Conservation (phyloP, 2,329 filamentous ascomycete genomes). For the Acrocalymma vagum region DNA sequence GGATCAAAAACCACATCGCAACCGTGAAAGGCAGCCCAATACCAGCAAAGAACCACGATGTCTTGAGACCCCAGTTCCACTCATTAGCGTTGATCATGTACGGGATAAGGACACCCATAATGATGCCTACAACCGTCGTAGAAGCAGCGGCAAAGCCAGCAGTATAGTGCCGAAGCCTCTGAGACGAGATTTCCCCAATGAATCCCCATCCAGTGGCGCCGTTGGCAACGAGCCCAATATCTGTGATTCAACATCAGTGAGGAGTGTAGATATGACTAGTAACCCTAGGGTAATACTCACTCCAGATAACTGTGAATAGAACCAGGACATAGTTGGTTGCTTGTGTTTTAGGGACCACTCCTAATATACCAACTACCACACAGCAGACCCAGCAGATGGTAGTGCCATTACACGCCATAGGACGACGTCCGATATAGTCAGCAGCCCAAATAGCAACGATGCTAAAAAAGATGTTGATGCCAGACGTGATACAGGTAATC, state of each 20-base stretch:
- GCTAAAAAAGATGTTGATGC: conserved; percentile 2
- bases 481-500: conserved; percentile 6
- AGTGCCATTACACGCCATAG: conserved; percentile 1
- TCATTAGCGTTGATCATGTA: conserved; percentile 6
- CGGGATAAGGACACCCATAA: conserved; percentile 7
- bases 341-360: conserved; percentile 1
- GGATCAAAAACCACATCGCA: conserved; percentile 9
- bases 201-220: conserved; percentile 6
- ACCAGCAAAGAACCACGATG: conserved; percentile 9
- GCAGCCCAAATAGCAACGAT: background rate
- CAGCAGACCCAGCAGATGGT: conserved; percentile 2
- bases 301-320: conserved; percentile 5
- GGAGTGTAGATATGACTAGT: background rate
- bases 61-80: conserved; percentile 10
- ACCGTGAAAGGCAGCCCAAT: conserved; percentile 7
- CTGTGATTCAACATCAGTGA: background rate
- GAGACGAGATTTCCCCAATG: conserved; percentile 8
- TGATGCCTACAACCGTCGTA: conserved; percentile 2
- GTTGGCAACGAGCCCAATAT: conserved; percentile 5
- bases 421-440: background rate
- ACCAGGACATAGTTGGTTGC: conserved; percentile 5
- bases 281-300: background rate
- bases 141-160: conserved; percentile 8
- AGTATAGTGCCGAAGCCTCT: conserved; percentile 5
- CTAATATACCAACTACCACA: conserved; percentile 1